Evolutionary conservation across 1,284 basidiomycete genomes (phyloP).

Genomic region (Marasmius tenuissimus): DNA sequence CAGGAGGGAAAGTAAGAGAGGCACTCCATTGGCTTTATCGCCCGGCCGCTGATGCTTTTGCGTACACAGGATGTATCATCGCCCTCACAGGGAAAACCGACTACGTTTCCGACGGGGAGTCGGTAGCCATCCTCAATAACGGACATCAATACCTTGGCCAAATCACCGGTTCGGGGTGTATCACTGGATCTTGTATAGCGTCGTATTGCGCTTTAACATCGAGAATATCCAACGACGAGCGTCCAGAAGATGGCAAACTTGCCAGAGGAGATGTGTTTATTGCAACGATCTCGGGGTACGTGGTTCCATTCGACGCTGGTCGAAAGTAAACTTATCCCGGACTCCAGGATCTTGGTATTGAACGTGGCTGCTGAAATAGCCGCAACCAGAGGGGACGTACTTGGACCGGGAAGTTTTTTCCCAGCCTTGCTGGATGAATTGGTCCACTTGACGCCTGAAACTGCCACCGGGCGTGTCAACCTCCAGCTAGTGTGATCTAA

Average conservation of each 20-base stretch:
- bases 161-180: slow-evolving; percentile 92
- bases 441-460: slow-evolving; percentile 27
- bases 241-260: slow-evolving; percentile 39
- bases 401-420: slow-evolving; percentile 87
- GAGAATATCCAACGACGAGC: slow-evolving; percentile 24
- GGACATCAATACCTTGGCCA: slow-evolving; percentile 75
- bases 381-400: slow-evolving; percentile 65
- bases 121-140: slow-evolving; percentile 71
- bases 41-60: not conserved
- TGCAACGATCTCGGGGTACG: slow-evolving; percentile 77
- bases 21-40: slow-evolving; percentile 7
- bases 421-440: slow-evolving; percentile 76
- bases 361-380: slow-evolving; percentile 87
- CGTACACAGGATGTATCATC: slow-evolving; percentile 68
- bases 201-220: slow-evolving; percentile 77
- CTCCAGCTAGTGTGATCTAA: not conserved
- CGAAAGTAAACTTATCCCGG: slow-evolving; percentile 9
- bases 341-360: slow-evolving; percentile 70
- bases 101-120: slow-evolving; percentile 84
- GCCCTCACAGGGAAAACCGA: slow-evolving; percentile 84
- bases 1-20: slow-evolving; percentile 65
- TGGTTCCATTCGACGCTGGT: slow-evolving; percentile 8
- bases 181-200: slow-evolving; percentile 78
- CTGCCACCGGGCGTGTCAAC: not conserved
- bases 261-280: slow-evolving; percentile 73